Conservation (phyloP, 306 rosid genomes). For the Ormosia semicastrata region DNA sequence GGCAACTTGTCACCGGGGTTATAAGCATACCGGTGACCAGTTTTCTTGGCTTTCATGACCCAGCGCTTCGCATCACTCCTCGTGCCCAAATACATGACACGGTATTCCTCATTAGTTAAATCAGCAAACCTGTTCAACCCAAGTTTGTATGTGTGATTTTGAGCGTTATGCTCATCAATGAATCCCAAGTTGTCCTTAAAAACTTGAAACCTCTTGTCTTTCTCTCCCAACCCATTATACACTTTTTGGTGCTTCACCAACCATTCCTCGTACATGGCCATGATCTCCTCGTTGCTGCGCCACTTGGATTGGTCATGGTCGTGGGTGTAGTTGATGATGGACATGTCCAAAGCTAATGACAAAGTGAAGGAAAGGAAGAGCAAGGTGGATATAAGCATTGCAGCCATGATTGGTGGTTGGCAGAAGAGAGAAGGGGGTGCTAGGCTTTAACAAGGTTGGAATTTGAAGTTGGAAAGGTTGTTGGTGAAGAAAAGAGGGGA, state of each 20-base stretch:
- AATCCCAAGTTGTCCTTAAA: constrained; percentile 73
- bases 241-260: constrained; percentile 53
- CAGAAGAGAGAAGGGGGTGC: background rate
- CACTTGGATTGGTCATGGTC: background rate
- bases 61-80: constrained; percentile 47
- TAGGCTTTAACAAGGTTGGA: background rate
- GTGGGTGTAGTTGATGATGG: constrained; percentile 13
- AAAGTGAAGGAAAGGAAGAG: constrained; percentile 39
- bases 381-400: constrained; percentile 18
- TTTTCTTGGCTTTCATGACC: constrained; percentile 51
- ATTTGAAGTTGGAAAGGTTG: background rate
- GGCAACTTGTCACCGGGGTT: constrained; percentile 53
- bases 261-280: constrained; percentile 64
- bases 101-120: constrained; percentile 73
- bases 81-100: constrained; percentile 59
- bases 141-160: constrained; percentile 55
- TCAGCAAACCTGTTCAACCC: constrained; percentile 85
- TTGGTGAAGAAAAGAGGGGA: constrained; percentile 20
- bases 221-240: constrained; percentile 71
- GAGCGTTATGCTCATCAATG: constrained; percentile 66
- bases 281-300: constrained; percentile 52
- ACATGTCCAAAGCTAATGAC: constrained; percentile 20
- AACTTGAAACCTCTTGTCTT: constrained; percentile 59
- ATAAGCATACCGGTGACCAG: constrained; percentile 57
- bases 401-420: constrained; percentile 35